These are phyloP conservation scores for Myriosclerotinia duriaeana DNA, from an alignment of 2,329 filamentous ascomycete species.

Conservation along the genomic window DNA sequence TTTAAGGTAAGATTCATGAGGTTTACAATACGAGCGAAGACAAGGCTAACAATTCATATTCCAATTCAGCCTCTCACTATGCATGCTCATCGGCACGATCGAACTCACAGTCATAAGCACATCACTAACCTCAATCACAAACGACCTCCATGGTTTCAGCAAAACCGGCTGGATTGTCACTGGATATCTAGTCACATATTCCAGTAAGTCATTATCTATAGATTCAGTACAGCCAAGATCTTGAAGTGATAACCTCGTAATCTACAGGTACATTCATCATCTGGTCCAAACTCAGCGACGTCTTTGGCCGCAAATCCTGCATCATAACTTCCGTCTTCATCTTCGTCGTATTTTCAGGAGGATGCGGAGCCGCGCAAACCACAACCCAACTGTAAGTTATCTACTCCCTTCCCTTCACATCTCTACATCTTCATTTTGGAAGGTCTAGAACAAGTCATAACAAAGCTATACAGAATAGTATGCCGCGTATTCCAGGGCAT, in stretches of 20 bases:
- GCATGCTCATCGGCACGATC: neutral
- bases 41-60: too few relatives aligned
- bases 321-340: conserved; percentile 1
- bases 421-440: too few relatives aligned
- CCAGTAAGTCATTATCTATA: neutral
- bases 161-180: conserved; percentile 14
- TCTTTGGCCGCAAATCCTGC: neutral
- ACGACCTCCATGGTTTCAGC: conserved; percentile 13
- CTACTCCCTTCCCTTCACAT: too few relatives aligned
- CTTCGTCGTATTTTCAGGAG: conserved; percentile 14
- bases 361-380: conserved; percentile 9
- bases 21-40: too few relatives aligned
- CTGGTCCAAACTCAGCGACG: conserved; percentile 13
- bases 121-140: conserved; percentile 4
- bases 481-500: conserved; percentile 44
- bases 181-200: conserved; percentile 12
- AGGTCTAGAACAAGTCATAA: neutral
- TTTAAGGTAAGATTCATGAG: too few relatives aligned
- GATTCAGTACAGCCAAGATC: neutral
- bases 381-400: conserved; percentile 4
- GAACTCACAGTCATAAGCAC: conserved; percentile 13
- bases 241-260: neutral
- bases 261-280: conserved; percentile 4
- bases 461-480: conserved; percentile 18
- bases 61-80: too few relatives aligned